Conservation (phyloP, 306 rosid species). For the Lotus japonicus region DNA sequence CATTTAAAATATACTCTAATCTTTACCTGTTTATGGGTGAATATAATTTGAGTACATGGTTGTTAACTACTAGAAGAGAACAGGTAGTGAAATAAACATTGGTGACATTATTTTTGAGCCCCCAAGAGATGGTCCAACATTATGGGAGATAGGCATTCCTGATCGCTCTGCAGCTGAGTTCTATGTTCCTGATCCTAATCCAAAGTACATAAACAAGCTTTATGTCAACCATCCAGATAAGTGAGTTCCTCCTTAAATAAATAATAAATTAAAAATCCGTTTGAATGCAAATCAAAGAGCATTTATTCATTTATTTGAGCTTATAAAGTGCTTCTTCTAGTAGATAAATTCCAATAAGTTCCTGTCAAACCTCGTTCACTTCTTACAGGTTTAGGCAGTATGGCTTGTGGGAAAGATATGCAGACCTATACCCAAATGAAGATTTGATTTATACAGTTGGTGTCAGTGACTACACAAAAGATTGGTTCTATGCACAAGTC, state of each 20-base stretch:
- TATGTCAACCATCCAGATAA: constrained; percentile 68
- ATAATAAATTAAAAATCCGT: neutral
- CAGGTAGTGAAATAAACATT: constrained; percentile 46
- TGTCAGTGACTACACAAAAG: constrained; percentile 47
- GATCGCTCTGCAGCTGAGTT: constrained; percentile 80
- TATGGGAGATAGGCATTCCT: constrained; percentile 90
- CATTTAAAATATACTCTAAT: too few species aligned
- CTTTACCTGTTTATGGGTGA: too few species aligned
- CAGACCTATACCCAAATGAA: constrained; percentile 56
- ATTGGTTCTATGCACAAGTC: constrained; percentile 91
- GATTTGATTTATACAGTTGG: constrained; percentile 64
- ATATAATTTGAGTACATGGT: neutral
- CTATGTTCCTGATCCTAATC: constrained; percentile 72
- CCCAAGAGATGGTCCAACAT: constrained; percentile 72
- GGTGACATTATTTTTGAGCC: constrained; percentile 56
- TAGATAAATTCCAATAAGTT: neutral
- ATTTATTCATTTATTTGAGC: too few species aligned
- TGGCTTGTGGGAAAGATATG: constrained; percentile 87
- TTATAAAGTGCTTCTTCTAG: too few species aligned
- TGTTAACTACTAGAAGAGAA: neutral
- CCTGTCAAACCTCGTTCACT: neutral
- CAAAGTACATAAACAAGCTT: constrained; percentile 56
- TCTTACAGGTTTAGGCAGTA: constrained; percentile 60
- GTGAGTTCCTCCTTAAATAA: constrained; percentile 26
- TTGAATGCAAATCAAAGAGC: too few species aligned